A percentile compares a stretch with the other conserved stretches of the same genome.
phyloP scores from a whole-genome alignment of 257 asterid genomes.

The Penstemon barbatus region DNA sequence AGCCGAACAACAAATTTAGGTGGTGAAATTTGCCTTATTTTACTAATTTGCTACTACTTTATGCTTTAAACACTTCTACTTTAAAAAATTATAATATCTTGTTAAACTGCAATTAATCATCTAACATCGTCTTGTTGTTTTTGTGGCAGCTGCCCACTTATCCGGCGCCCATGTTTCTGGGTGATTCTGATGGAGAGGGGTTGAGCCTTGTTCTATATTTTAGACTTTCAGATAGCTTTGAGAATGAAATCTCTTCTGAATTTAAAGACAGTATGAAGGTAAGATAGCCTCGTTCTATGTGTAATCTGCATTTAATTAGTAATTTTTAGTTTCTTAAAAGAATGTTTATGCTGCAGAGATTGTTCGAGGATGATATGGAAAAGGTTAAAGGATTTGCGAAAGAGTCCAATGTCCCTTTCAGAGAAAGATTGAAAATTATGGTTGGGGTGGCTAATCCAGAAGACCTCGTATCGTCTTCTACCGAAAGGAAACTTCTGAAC shows the following conservation, averaged over 20 bases:
- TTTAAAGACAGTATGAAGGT: slow-evolving; percentile 71
- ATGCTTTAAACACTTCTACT: too few species aligned
- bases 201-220: slow-evolving; percentile 72
- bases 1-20: too few species aligned
- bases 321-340: slow-evolving; percentile 1
- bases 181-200: slow-evolving; percentile 78
- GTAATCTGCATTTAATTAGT: slow-evolving; percentile 5
- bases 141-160: slow-evolving; percentile 64
- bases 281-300: background rate
- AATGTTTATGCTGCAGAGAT: slow-evolving; percentile 44
- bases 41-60: too few species aligned
- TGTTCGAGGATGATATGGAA: slow-evolving; percentile 66
- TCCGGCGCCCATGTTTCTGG: slow-evolving; percentile 70
- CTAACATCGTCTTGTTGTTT: slow-evolving; percentile 16
- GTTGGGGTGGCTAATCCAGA: slow-evolving; percentile 72
- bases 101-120: slow-evolving; percentile 2
- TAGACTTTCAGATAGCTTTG: slow-evolving; percentile 58
- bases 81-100: background rate
- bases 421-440: slow-evolving; percentile 72
- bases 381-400: slow-evolving; percentile 72
- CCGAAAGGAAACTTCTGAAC: slow-evolving; percentile 63
- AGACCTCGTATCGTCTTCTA: slow-evolving; percentile 64
- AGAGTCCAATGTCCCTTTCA: slow-evolving; percentile 60
- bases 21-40: too few species aligned
- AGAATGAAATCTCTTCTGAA: slow-evolving; percentile 56